Evolutionary conservation across 2,329 filamentous ascomycete species (phyloP), one percentile per base, ranked within the genome.

Genomic region (Leptosphaerulina australis): DNA sequence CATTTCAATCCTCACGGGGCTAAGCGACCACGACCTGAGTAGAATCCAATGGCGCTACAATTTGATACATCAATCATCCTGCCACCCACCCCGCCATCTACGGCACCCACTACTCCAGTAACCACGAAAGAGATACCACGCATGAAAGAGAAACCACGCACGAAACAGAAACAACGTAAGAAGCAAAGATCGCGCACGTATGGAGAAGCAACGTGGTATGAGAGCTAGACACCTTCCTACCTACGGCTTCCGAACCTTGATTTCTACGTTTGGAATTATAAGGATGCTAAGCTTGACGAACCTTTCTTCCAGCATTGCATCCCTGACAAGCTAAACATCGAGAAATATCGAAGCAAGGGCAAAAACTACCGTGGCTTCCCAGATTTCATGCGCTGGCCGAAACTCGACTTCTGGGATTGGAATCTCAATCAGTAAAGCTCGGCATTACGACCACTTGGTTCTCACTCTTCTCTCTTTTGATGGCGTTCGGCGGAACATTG

Each of bases 1-100:
- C 85, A 84, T 73, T 89, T 88, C 79, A 93, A 93, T 65, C 90
- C 90, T 5, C 90, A 93, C 61, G 88, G 88, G 22, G 85, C 86
- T 3, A 94, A 94, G 76, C 81, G 90, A 59, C 87, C 88, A 59
- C 83, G 90, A 56, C 88, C 88, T 53, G 90, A 92, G 62, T 83
- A 75, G 43, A 25, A 24, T 12, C 17, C 12, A 6, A 14, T 4
- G 11, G 18, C n/a, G 36, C 11, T 21, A 18, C 10, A 5, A 9
- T 11, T 12, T 10, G 17, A 20, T 9, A 2, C 18, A 20, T n/a
- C 9, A 4, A 12, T 29, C n/a, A 18, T 18, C 20, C 15, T 15
- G 3, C 7, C 5, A 15, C 3, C 4, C 24, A 14, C 34, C 7
- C 14, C 12, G 5, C 25, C 15, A 29, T n/a, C 15, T n/a, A 20